These are phyloP conservation scores for Arctium lappa DNA, from an alignment of 129 eudicot genomes.

Conservation along the genomic window DNA sequence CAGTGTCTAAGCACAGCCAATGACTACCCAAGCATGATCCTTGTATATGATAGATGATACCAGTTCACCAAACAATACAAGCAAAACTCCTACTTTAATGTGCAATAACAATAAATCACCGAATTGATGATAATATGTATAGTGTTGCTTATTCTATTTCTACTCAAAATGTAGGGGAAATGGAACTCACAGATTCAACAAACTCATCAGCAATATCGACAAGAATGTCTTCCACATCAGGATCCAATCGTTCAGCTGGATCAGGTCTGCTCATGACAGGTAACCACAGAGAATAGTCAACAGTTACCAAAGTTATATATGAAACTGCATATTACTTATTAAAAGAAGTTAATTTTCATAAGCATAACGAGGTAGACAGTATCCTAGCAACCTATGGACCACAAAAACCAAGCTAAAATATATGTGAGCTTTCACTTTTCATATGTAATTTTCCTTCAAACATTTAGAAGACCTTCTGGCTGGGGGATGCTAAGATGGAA, in stretches of 20 bases:
- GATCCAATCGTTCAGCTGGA: constrained; percentile 74
- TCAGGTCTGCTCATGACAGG: constrained; percentile 54
- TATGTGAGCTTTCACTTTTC: not conserved
- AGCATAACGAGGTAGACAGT: not conserved
- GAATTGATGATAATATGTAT: not conserved
- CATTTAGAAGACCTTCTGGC: not conserved
- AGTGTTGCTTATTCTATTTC: not conserved
- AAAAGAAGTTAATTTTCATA: not conserved
- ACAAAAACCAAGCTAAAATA: not conserved
- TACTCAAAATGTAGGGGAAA: not conserved
- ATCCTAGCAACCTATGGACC: not conserved
- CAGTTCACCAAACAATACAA: not conserved
- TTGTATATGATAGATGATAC: not conserved
- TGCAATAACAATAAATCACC: not conserved
- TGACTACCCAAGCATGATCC: not conserved
- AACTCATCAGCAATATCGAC: constrained; percentile 89
- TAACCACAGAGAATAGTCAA: not conserved
- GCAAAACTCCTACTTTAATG: not conserved
- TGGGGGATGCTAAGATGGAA: not conserved
- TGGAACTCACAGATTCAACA: constrained; percentile 79
- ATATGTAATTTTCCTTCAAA: not conserved
- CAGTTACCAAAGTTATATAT: not conserved
- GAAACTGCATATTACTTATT: not conserved
- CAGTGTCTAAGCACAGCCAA: not conserved
- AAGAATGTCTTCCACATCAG: constrained; percentile 89